phyloP scores from a whole-genome alignment of 345 rosid species.

The Carallia pectinifolia region DNA sequence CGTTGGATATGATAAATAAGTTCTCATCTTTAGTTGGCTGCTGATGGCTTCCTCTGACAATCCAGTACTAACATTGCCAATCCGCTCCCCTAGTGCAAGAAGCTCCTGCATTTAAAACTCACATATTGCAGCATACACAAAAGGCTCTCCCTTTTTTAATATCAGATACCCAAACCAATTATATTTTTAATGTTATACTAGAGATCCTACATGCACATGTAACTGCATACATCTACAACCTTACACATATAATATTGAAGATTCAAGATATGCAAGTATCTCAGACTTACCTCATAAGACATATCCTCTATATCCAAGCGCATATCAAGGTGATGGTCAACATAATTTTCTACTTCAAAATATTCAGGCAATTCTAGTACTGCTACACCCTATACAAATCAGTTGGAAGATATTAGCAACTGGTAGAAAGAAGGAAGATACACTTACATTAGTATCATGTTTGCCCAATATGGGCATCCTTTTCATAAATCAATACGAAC shows the following conservation, averaged over 20 bases:
- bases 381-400: constrained; percentile 58
- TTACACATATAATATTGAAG: too few species aligned
- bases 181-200: too few species aligned
- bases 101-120: constrained; percentile 52
- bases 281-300: constrained; percentile 70
- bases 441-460: too few species aligned
- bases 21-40: constrained; percentile 48
- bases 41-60: constrained; percentile 59
- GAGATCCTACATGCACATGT: too few species aligned
- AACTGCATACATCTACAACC: too few species aligned
- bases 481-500: background rate
- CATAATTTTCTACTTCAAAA: constrained; percentile 40
- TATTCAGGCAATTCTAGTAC: constrained; percentile 48
- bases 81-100: constrained; percentile 77
- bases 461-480: too few species aligned
- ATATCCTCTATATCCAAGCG: constrained; percentile 90
- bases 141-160: too few species aligned
- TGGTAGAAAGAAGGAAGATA: background rate
- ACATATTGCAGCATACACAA: too few species aligned
- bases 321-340: constrained; percentile 82
- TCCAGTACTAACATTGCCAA: constrained; percentile 80
- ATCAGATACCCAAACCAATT: too few species aligned
- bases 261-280: background rate
- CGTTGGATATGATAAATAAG: constrained; percentile 26
- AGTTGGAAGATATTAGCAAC: constrained; percentile 13